Base-by-base conservation (phyloP, 2,329 filamentous ascomycete species). In the Pleoardoris graminearum region DNA sequence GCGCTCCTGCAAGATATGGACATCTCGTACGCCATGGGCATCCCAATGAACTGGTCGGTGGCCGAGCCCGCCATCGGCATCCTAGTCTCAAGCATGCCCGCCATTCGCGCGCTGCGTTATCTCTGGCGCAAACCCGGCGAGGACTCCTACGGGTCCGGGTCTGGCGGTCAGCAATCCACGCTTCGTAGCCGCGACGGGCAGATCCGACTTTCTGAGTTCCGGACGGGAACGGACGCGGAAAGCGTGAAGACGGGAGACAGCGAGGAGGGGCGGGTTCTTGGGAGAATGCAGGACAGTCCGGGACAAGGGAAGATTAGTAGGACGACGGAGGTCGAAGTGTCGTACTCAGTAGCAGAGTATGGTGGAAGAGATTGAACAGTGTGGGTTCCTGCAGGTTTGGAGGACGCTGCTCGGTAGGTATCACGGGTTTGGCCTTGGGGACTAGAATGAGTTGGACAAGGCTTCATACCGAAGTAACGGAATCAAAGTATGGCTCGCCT, bases 31-130 rank as follows among this genome's bases (percentile, higher is more conserved):
- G 61, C 60, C 3, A 63, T 63, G 58, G 56, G 39, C 11, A 44
- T 58, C 6, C 58, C 61, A 7, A 63, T 65, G 61, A 48, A 56
- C 14, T 63, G 60, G 61, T 57, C 52, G 3, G 50, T 65, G 3
- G 55, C 50, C 16, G 61, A 65, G 32, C 54, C 60, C 2, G 59
- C 56, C 7, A 56, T 61, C 7, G 61, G 61, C 7, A 61, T 65
- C 21, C 45, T 61, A 10, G 60, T 58, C 8, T 56, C 53, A 17
- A 55, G 50, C 25, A 61, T 62, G 56, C 60, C 61, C 23, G 55
- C 61, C 5, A 61, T 61, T 21, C 55, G 58, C 12, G 55, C 58
- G 6, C 48, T 64, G 17, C 57, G 59, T 23, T 62, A 51, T 46
- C 36, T 64, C 12, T 59, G 57, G 53, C 50, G 51, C 19, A 49